These are phyloP conservation scores for Dipodascus albidus DNA, from an alignment of 805 yeast species.

Conservation along the genomic window DNA sequence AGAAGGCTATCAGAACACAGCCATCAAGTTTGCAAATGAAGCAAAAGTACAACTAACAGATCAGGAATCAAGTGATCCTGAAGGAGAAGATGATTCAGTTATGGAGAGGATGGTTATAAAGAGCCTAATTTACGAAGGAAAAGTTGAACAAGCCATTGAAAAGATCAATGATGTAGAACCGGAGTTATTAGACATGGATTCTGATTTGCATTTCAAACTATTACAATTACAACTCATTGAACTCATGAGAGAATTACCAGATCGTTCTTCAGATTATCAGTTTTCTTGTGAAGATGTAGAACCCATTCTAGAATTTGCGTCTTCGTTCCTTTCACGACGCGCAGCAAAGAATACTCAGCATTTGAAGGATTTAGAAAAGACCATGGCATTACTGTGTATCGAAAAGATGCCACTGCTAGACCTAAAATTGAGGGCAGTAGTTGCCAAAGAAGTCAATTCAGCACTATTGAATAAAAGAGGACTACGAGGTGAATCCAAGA, in stretches of 20 bases:
- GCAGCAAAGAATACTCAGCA: constrained; percentile 42
- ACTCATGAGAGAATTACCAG: constrained; percentile 43
- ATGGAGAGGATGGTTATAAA: constrained; percentile 41
- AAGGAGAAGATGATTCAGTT: neutral
- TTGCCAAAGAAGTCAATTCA: constrained; percentile 61
- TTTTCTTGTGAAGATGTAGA: constrained; percentile 7
- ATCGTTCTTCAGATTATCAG: constrained; percentile 2
- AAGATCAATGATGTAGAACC: constrained; percentile 52
- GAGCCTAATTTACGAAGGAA: constrained; percentile 43
- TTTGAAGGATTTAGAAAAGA: constrained; percentile 62
- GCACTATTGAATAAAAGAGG: constrained; percentile 40
- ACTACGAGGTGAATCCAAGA: constrained; percentile 23
- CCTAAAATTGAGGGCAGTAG: constrained; percentile 46
- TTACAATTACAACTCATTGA: constrained; percentile 68
- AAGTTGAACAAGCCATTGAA: constrained; percentile 46
- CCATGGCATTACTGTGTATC: constrained; percentile 67
- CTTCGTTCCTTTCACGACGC: constrained; percentile 39
- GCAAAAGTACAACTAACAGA: constrained; percentile 27
- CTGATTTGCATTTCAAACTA: constrained; percentile 58
- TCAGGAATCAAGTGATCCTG: neutral
- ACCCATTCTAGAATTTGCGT: constrained; percentile 25
- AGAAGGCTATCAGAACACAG: constrained; percentile 71
- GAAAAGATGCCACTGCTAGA: constrained; percentile 47
- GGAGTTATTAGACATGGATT: constrained; percentile 49
- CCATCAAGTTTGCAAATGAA: constrained; percentile 49